Evolutionary conservation across 169 alveolate genomes (phyloP).

Genomic region (Plasmodium sp.): DNA sequence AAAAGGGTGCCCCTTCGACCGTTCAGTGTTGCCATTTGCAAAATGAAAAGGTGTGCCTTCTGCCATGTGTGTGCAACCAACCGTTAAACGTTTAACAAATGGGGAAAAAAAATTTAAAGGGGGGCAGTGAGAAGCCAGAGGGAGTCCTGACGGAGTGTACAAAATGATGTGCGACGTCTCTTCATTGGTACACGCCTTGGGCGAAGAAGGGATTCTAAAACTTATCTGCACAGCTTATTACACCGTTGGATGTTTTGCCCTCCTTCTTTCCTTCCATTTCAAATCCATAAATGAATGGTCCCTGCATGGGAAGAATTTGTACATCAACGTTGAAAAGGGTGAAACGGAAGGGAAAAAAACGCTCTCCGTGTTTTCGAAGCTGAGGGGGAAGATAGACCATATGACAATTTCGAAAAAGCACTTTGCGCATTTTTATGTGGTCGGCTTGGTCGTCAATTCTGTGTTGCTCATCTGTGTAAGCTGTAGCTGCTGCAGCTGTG

Average conservation of each 20-base stretch:
- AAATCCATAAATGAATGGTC: slow-evolving; percentile 77
- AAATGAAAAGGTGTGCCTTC: neutral
- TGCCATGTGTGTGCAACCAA: neutral
- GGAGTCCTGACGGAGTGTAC: neutral
- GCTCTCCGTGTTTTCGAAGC: slow-evolving; percentile 21
- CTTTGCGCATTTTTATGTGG: slow-evolving; percentile 78
- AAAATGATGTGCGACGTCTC: neutral
- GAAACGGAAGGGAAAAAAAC: slow-evolving; percentile 23
- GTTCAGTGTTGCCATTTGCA: neutral
- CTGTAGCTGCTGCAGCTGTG: neutral
- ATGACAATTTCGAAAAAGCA: slow-evolving; percentile 76
- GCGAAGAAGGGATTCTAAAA: neutral
- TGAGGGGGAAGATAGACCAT: slow-evolving; percentile 15
- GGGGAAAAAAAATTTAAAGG: neutral
- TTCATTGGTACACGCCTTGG: neutral
- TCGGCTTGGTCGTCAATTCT: slow-evolving; percentile 77
- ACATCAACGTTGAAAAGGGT: slow-evolving; percentile 39
- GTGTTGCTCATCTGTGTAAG: slow-evolving; percentile 74
- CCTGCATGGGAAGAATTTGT: slow-evolving; percentile 80
- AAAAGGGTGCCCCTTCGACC: neutral
- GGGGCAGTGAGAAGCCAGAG: neutral
- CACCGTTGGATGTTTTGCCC: slow-evolving; percentile 42
- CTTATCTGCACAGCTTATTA: slow-evolving; percentile 53
- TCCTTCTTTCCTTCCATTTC: slow-evolving; percentile 67
- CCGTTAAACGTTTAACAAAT: neutral